Base-by-base conservation (phyloP, 164 flowering plant genomes). In the Magnolia changhungtana region DNA sequence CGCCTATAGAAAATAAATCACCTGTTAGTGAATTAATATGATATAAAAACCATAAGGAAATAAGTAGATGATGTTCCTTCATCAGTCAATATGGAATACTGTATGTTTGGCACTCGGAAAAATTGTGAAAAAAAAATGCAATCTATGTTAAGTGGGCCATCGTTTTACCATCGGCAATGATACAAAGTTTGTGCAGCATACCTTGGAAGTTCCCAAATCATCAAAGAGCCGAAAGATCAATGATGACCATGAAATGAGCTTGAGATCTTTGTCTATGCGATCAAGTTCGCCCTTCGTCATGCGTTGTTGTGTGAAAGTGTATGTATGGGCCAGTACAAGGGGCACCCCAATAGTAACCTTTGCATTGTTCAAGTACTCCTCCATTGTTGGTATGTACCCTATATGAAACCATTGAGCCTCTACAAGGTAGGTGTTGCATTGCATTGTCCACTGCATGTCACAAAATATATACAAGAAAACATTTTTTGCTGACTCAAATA, bases 381-480 rank as follows among this genome's bases (percentile, higher is more conserved):
- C 63, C 8, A 86, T 71, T 1, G 82, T 67, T 71, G 91, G 89
- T 7, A 71, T 82, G 29, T 85, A 63, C 8, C 84, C 85, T 37
- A 16, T 76, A 67, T 75, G 73, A 55, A 77, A 76, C 90, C 91
- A 89, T 68, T 80, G 78, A 69, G 91, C 89, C 71, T 89, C n/a
- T n/a, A n/a, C n/a, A n/a, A n/a, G n/a, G n/a, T 83, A 68, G 37
- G 88, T 58, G 63, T 83, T 80, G 49, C 89, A 86, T 70, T 86
- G 79, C 20, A 76, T 83, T 72, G 78, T 78, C 89, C 90, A 89
- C 91, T 88, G 67, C 14, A 37, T 3, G 4, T 8, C 67, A 19
- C 2, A 78, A 7, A 11, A 21, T 4, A 73, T 1, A 9, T 29
- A 14, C 0, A 29, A 2, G 6, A 9, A 52, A 13, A 16, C 20